phyloP scores from a whole-genome alignment of 805 yeast species.

The Lipomyces mesembrius region DNA sequence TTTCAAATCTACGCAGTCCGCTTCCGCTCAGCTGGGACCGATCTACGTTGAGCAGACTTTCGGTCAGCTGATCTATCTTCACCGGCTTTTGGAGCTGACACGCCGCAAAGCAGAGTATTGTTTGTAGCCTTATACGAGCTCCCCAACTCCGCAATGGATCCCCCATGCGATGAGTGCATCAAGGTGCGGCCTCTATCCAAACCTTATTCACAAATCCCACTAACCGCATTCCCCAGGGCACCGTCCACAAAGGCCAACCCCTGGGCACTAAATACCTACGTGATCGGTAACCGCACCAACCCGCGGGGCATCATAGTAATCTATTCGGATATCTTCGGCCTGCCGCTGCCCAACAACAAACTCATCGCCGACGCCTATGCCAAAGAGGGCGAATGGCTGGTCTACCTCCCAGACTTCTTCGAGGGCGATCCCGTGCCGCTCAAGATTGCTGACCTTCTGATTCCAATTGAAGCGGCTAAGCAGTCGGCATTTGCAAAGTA shows the following conservation, averaged over 20 bases:
- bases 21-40: too few relatives aligned
- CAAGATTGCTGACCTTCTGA: neutral
- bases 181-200: slow-evolving; percentile 7
- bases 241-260: slow-evolving; percentile 10
- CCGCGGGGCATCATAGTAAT: slow-evolving; percentile 8
- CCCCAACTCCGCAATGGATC: slow-evolving; percentile 3
- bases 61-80: too few relatives aligned
- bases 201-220: neutral
- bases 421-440: slow-evolving; percentile 22
- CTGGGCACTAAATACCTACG: slow-evolving; percentile 9
- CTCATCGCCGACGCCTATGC: slow-evolving; percentile 11
- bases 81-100: too few relatives aligned
- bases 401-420: slow-evolving; percentile 36
- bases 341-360: slow-evolving; percentile 12
- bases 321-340: slow-evolving; percentile 8
- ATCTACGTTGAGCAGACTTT: too few relatives aligned
- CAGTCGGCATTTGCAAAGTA: slow-evolving; percentile 5
- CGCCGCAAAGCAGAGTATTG: slow-evolving; percentile 6
- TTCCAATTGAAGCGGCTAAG: slow-evolving; percentile 7
- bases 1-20: too few relatives aligned
- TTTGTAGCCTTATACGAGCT: neutral
- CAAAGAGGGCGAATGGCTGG: slow-evolving; percentile 15
- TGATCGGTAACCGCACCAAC: slow-evolving; percentile 12
- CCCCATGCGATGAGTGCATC: slow-evolving; percentile 9
- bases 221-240: slow-evolving; percentile 5